Conservation (phyloP, 371 early-diverging fungal species). For the Encephalitozoon cuniculi region DNA sequence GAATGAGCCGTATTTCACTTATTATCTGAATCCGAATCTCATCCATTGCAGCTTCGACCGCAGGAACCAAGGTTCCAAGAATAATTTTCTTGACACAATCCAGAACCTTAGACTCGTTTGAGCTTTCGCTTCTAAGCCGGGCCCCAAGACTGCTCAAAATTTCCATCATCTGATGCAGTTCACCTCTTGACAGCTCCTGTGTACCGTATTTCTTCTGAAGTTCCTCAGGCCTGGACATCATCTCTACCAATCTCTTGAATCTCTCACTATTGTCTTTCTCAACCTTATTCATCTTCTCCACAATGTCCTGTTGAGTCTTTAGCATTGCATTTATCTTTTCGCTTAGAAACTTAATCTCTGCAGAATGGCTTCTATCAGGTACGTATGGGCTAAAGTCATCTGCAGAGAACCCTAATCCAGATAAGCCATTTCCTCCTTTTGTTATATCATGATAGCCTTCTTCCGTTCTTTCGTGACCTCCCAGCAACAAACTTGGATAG, state of each 20-base stretch:
- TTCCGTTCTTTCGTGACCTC: background rate
- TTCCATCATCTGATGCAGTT: background rate
- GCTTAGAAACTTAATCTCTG: background rate
- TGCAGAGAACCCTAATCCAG: background rate
- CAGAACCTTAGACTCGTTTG: slow-evolving; percentile 4
- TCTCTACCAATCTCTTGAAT: background rate
- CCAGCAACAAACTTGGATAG: background rate
- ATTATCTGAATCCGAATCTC: slow-evolving; percentile 58
- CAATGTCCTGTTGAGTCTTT: background rate
- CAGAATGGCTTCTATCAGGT: background rate
- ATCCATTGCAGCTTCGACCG: slow-evolving; percentile 54
- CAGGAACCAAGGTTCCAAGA: slow-evolving; percentile 42
- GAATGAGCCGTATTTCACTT: slow-evolving; percentile 36
- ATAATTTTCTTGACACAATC: slow-evolving; percentile 39
- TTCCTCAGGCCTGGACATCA: background rate
- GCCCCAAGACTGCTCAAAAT: background rate
- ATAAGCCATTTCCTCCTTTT: background rate
- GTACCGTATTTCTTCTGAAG: background rate
- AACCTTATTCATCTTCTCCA: background rate
- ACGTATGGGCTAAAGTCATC: background rate
- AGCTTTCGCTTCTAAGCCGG: background rate
- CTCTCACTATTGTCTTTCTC: background rate
- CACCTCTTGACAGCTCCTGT: background rate
- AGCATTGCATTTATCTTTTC: slow-evolving; percentile 1
- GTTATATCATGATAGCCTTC: background rate